phyloP scores from a whole-genome alignment of 768 basidiomycete species.

The Suillus placidus region DNA sequence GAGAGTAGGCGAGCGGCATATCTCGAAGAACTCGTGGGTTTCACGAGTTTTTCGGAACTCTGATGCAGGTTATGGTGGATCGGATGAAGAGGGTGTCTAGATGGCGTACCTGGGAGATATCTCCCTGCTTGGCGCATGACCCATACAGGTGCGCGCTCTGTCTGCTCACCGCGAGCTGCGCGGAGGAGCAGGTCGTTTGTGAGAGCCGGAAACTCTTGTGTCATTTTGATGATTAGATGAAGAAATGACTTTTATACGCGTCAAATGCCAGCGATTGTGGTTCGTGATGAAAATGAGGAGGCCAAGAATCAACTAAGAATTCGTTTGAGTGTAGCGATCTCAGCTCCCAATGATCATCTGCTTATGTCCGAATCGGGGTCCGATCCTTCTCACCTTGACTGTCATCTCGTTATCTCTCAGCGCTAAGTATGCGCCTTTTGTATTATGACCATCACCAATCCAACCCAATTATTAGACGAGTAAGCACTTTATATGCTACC shows the following conservation, averaged over 20 bases:
- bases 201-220: conserved; percentile 63
- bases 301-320: not conserved
- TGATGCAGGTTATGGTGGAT: conserved; percentile 32
- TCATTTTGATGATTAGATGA: conserved; percentile 29
- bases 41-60: conserved; percentile 90
- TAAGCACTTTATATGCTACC: conserved; percentile 29
- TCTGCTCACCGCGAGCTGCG: conserved; percentile 87
- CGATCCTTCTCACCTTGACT: not conserved
- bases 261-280: not conserved
- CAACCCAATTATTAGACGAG: conserved; percentile 68
- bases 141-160: conserved; percentile 95
- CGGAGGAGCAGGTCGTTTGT: conserved; percentile 88
- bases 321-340: not conserved
- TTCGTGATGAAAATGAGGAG: not conserved
- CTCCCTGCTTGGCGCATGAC: conserved; percentile 97
- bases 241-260: not conserved
- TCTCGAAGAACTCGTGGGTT: conserved; percentile 90
- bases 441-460: conserved; percentile 55
- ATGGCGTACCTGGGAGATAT: conserved; percentile 80
- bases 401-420: not conserved
- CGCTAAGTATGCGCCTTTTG: conserved; percentile 8
- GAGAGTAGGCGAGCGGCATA: conserved; percentile 90
- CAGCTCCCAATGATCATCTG: not conserved
- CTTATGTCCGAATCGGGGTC: conserved; percentile 5
- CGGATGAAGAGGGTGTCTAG: conserved; percentile 3